Percentiles rank a stretch among this genome's conserved stretches.
Evolutionary conservation across 208 protist genomes (phyloP).

Genomic region (Acanthamoeba healyi): DNA sequence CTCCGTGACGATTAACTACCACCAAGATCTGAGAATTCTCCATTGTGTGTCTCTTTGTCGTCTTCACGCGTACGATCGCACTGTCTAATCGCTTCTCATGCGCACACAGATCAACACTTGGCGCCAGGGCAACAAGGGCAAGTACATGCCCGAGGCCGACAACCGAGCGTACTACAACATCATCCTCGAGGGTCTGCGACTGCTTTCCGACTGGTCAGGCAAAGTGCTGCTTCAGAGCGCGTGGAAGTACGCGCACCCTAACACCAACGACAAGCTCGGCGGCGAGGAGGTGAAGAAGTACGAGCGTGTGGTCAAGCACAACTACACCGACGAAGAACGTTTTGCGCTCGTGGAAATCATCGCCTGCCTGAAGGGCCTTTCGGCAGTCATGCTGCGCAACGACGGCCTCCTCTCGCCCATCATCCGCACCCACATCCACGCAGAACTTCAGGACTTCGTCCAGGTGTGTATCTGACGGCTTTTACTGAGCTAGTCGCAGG

Average conservation of each 20-base stretch:
- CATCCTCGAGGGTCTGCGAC: constrained; percentile 79
- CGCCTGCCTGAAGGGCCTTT: constrained; percentile 88
- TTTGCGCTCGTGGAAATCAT: constrained; percentile 87
- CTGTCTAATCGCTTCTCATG: background rate
- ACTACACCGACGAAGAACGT: constrained; percentile 87
- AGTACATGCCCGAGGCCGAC: background rate
- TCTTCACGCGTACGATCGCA: too few relatives aligned
- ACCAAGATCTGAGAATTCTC: background rate
- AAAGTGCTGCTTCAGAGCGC: constrained; percentile 86
- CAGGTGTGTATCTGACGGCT: constrained; percentile 83
- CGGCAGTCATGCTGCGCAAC: constrained; percentile 68
- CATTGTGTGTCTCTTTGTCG: too few relatives aligned
- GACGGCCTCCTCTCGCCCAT: constrained; percentile 75
- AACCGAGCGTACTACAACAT: background rate
- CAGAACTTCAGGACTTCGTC: constrained; percentile 89
- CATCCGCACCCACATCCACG: constrained; percentile 85
- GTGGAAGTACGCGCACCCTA: constrained; percentile 90
- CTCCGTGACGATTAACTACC: background rate
- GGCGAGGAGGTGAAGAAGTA: constrained; percentile 50
- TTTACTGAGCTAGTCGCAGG: too few relatives aligned
- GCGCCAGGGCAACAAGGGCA: constrained; percentile 30
- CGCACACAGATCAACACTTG: background rate
- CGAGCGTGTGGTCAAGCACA: constrained; percentile 87
- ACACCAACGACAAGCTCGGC: constrained; percentile 69
- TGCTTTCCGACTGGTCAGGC: constrained; percentile 85